Base-by-base conservation (phyloP, 441 rosid species). In the Populus tomentosa region DNA sequence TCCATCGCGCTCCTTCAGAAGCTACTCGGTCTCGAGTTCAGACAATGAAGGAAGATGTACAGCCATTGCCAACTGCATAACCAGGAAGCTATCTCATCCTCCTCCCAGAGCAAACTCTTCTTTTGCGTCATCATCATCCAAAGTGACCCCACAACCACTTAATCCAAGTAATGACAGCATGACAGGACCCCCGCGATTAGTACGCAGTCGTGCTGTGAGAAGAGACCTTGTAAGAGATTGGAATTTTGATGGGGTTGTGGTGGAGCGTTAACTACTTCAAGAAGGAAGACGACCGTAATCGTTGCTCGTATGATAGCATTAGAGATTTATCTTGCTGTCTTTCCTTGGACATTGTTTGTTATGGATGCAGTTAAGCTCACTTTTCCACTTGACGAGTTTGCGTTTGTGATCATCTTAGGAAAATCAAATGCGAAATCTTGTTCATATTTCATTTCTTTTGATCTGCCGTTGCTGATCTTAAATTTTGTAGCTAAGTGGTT, bases 211-310 rank as follows among this genome's bases (percentile, higher is more conserved):
- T 67, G 98, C 98, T 0, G 93, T 94, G 63, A 88, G 93, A 79
- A 89, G 98, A 85, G 98, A 94, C 85, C 71, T 94, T 50, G 97
- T 89, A 70, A 89, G 95, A 84, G 97, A 94, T 87, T 94, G 98
- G 98, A 90, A 94, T 83, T 95, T 95, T 20, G 90, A 89, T 10
- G 92, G 87, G 85, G 88, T 69, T 16, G 87, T 75, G 56, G 71
- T 88, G 78, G 88, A 85, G 81, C 87, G 82, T 74, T 93, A 89
- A 83, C 26, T 59, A 36, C 32, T 36, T 56, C 5, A 65, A 53
- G 75, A 70, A 59, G n/a, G 20, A 73, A 66, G 23, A 23, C 18
- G 33, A 33, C 26, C 16, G 28, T 70, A 33, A 18, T 73, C 72
- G 65, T 68, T 65, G 56, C 32, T 30, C 32, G 32, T 30, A 30